Evolutionary conservation across 192 early-diverging fungal species (phyloP), one percentile per base, ranked within the genome.

Genomic region (Tieghemiomyces parasiticus): DNA sequence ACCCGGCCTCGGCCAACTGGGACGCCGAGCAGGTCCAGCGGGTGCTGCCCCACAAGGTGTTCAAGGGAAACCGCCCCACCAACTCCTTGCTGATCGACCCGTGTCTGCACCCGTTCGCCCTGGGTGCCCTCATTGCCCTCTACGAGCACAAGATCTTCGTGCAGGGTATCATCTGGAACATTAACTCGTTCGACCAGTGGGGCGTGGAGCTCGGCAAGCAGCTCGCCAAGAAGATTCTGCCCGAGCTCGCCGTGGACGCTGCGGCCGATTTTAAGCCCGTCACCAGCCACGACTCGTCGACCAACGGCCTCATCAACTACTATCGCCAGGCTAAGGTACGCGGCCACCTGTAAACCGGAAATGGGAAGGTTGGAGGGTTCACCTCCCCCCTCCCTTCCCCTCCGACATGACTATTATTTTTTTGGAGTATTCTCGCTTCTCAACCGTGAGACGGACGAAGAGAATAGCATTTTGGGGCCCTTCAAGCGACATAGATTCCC

Each of bases 61-160:
- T 99, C 82, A 71, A 77, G 60, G 95, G 95, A 52, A 99, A 99
- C 82, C 82, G 86, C 51, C 95, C 95, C 34, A 99, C 94, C 55
- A 99, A 97, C 78, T 90, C 87, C 60, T 85, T 99, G 68, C 64
- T 99, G 62, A 88, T 96, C 81, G 83, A 94, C 64, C 67, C 67
- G 52, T 85, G 89, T 68, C 73, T 99, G 49, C 91, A 86, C 24
- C 94, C 95, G 12, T 80, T 79, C 35, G 91, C 89, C 3, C 77
- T 99, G 3, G 95, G 95, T 24, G 74, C 80, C n/a, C 67, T 99
- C 64, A 88, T 99, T 74, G 91, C 94, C 25, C 67, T 99, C 71
- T 99, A 99, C 67, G 95, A 99, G 77, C 95, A 99, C 85, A 99
- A 99, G 83, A 99, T 99, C 67, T 99, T 99, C 69, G 88, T 89